These are phyloP conservation scores for Coemansia sp. DNA, from an alignment of 192 early-diverging fungal genomes.

Conservation along the genomic window DNA sequence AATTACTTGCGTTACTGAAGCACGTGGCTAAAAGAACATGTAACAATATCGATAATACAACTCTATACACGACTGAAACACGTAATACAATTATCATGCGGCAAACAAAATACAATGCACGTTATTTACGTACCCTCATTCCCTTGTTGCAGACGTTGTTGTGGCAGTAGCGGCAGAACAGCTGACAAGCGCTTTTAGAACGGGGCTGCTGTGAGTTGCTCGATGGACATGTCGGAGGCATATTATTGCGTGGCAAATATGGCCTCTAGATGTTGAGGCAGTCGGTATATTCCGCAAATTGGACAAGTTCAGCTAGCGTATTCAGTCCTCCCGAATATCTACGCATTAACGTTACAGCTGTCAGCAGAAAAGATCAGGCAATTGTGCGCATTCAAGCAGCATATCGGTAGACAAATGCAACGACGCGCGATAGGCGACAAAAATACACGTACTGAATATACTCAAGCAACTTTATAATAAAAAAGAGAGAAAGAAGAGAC, in stretches of 20 bases:
- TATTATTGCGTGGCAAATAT: conserved; percentile 7
- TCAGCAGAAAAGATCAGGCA: too few species aligned
- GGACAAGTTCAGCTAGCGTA: background rate
- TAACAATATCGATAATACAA: background rate
- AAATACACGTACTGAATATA: background rate
- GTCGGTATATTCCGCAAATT: background rate
- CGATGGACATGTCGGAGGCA: conserved; percentile 52
- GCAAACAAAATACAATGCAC: background rate
- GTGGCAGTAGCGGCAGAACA: conserved; percentile 66
- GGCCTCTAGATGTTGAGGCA: background rate
- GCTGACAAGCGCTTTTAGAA: conserved; percentile 63
- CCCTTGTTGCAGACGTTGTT: conserved; percentile 65
- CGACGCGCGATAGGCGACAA: too few species aligned
- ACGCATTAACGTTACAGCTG: background rate
- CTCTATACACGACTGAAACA: conserved; percentile 5
- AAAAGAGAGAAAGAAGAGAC: background rate
- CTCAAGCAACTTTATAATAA: background rate
- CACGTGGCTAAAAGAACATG: background rate
- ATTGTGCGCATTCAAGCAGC: too few species aligned
- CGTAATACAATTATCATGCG: conserved; percentile 7
- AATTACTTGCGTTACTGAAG: background rate
- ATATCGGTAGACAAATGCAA: too few species aligned
- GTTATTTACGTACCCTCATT: conserved; percentile 63
- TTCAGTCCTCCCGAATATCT: background rate
- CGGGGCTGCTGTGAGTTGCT: conserved; percentile 33